Evolutionary conservation across 345 rosid species (phyloP), one percentile per base, ranked within the genome.

Genomic region (Heritiera littoralis): DNA sequence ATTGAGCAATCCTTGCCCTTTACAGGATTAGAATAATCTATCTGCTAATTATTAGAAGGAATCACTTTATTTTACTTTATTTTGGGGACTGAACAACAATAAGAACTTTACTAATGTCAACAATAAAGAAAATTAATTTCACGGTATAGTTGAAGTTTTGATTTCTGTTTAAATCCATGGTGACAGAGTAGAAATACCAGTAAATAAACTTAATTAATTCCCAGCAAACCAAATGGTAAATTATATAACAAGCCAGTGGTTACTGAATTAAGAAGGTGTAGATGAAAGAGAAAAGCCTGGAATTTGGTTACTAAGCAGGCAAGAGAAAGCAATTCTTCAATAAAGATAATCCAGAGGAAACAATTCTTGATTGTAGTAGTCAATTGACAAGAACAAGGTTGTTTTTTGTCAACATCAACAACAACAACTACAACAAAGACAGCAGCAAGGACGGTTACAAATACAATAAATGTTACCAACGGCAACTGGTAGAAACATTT

Each of bases 241-340:
- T 6, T 15, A 48, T 48, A 48, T 2, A 48, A 48, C 11, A 48
- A 51, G 12, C 5, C 55, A 51, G 55, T 51, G 55, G 17, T 51
- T 51, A 13, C 55, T 51, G 55, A 30, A 6, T 58, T 58, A 17
- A 20, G 28, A 58, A 20, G 30, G 9, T 58, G 20, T 58, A 6
- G 63, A 9, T 59, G 23, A 32, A 7, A 2, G 4, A 7, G 32
- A 14, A 11, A 63, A 35, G 40, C 67, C 1, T 28, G 67, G 41
- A 15, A 63, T 32, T 35, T 14, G 18, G 38, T 43, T 6, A 43
- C 6, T 1, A 14, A 38, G 46, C 9, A 5, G 20, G 49, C 18
- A 58, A 58, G 41, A 66, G 74, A 75, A 66, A 63, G 48, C 61
- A 12, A 55, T 20, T 23, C 54, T 59, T 76, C 48, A 69, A 49